Evolutionary conservation across 2,329 filamentous ascomycete species (phyloP).

Genomic region (Trichoderma semiorbis): DNA sequence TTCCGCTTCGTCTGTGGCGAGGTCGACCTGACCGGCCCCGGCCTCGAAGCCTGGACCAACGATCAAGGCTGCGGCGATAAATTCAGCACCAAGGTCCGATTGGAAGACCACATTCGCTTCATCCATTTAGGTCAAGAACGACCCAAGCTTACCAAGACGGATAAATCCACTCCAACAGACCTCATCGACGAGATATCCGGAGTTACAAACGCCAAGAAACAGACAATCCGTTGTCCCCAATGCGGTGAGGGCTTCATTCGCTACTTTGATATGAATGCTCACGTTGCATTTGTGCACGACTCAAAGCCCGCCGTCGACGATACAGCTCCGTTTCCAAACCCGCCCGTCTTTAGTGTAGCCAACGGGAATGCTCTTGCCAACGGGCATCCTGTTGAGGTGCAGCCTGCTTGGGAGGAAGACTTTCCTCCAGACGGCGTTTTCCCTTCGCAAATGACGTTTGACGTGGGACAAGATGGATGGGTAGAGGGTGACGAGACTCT

Average conservation of each 20-base stretch:
- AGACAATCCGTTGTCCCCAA: constrained; percentile 44
- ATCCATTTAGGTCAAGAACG: constrained; percentile 66
- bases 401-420: constrained; percentile 25
- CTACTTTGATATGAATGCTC: constrained; percentile 47
- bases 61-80: constrained; percentile 68
- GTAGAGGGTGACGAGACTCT: constrained; percentile 44
- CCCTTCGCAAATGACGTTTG: constrained; percentile 33
- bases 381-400: background rate
- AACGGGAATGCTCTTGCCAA: constrained; percentile 14
- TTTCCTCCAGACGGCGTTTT: constrained; percentile 34
- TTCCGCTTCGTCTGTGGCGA: constrained; percentile 76
- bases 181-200: constrained; percentile 45
- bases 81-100: constrained; percentile 71
- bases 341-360: constrained; percentile 24
- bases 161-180: constrained; percentile 24
- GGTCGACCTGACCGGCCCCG: constrained; percentile 55
- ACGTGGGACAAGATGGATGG: constrained; percentile 39
- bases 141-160: constrained; percentile 32
- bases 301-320: background rate
- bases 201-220: constrained; percentile 37
- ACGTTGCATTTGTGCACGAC: constrained; percentile 37
- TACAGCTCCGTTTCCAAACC: background rate
- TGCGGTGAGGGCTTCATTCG: constrained; percentile 48
- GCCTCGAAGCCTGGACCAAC: constrained; percentile 62
- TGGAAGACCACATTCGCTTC: constrained; percentile 82